Evolutionary conservation across 2,329 filamentous ascomycete species (phyloP), one percentile per base, ranked within the genome.

Genomic region (Penicillium sp.): DNA sequence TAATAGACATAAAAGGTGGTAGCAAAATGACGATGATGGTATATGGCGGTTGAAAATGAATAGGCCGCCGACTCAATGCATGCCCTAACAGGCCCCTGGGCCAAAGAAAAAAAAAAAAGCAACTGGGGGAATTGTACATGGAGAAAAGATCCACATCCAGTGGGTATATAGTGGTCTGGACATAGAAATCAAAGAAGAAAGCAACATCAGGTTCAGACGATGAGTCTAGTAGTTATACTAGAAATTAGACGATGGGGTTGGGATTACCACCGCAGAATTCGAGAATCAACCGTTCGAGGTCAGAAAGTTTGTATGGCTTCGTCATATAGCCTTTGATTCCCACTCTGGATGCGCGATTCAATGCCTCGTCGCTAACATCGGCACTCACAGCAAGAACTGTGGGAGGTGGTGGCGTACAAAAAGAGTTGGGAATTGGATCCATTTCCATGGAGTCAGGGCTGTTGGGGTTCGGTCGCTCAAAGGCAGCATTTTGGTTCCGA

Each of bases 301-400:
- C 85, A 53, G 79, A 72, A 53, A 87, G 74, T 67, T 85, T 85
- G 69, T 85, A 88, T 8, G 85, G 86, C 67, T 89, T 89, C 38
- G 84, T 86, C 79, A 88, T 83, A 63, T 87, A 87, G 2, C 85
- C 85, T 67, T 83, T 84, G 79, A 89, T 88, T 37, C 85, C 86
- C 6, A 82, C 84, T 63, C 80, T 78, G 7, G 80, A 82, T 16
- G 85, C 85, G 50, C 82, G 79, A 53, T 82, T 80, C 52, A 87
- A 74, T 9, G 85, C 85, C 44, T 82, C 82, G 56, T 86, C 84
- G 2, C 85, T 88, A 11, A 86, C 84, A 66, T 89, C 86, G 9
- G 86, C 86, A 39, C 83, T 88, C 50, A 88, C 85, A 2, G 86
- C 86, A 29, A 88, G 75, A 37, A 88, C 74, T 9, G 76, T 78